These are phyloP conservation scores for Dothistroma pini DNA, from an alignment of 2,329 filamentous ascomycete species.

Conservation along the genomic window DNA sequence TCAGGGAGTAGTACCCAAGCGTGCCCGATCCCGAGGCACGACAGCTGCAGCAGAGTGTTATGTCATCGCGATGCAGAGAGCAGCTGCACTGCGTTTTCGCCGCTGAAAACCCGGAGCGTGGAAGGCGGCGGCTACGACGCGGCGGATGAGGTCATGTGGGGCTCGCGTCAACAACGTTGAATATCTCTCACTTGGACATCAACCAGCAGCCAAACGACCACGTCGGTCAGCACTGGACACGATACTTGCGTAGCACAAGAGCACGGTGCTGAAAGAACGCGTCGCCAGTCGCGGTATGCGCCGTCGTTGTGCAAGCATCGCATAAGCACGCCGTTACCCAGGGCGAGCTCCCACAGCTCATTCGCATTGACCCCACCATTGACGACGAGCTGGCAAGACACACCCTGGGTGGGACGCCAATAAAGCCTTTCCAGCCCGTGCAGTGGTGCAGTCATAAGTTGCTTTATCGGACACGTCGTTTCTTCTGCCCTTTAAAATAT, in stretches of 20 bases:
- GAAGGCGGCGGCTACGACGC: neutral
- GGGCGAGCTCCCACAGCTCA: neutral
- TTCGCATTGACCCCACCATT: neutral
- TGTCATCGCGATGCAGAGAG: slow-evolving; percentile 7
- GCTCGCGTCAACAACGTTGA: neutral
- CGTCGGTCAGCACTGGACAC: neutral
- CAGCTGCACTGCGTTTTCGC: neutral
- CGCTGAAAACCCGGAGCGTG: neutral
- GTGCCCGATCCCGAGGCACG: neutral
- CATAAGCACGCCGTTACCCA: slow-evolving; percentile 9
- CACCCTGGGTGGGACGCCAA: neutral
- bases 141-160: slow-evolving; percentile 1
- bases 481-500: neutral
- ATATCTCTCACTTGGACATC: neutral
- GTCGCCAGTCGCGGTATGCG: neutral
- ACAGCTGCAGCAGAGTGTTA: neutral
- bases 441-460: neutral
- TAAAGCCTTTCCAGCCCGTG: neutral
- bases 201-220: neutral
- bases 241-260: neutral
- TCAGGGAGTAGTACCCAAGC: too few species aligned
- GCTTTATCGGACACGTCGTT: neutral
- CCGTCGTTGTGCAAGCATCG: slow-evolving; percentile 1
- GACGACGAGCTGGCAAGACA: neutral
- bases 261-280: neutral